Base-by-base conservation (phyloP, 1,284 basidiomycete genomes). In the Exobasidium cylindrosporum region DNA sequence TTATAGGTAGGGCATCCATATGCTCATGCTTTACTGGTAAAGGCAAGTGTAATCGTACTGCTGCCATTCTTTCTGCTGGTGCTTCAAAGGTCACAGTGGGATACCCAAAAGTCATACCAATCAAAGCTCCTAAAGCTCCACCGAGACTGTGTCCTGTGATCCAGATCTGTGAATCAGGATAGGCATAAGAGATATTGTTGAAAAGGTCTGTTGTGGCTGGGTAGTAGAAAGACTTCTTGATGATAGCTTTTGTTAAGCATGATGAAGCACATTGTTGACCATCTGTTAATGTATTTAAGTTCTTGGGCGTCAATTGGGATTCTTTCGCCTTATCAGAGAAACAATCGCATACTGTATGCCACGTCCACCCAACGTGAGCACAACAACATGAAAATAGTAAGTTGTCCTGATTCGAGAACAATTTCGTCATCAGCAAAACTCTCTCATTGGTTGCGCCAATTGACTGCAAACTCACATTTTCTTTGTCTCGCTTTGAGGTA, bases 351-450 rank as follows among this genome's bases (percentile, higher is more conserved):
- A 97, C 95, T 0, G 92, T 86, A 46, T 89, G 87, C 95, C 95
- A 99, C 4, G 90, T 88, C 87, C 92, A 96, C 77, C 91, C 91
- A 26, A 98, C 87, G 21, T 87, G 84, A 0, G 96, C 96, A 80
- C 95, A 99, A 82, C 95, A 99, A 81, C 95, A 99, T 58, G 92
- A 97, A 82, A 97, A 98, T 59, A 97, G 83, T n/a, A 98, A 80
- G 72, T 97, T 97, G 81, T 97, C 93, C 81, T 83, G 66, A 13
- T 1, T 3, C 13, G 10, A 32, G 24, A 52, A 13, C 21, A 13
- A 1, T 13, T 32, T 28, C 11, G 17, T 13, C 2, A 32, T 52
- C 13, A 29, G 32, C 30, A 21, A 44, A 26, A 10, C 17, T 7
- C 2, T 54, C 11, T 14, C 17, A 21, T 7, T 24, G 6, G 44